Percentiles rank a stretch among this genome's conserved stretches.
Conservation (phyloP, 2,329 filamentous ascomycete species). For the Pseudogymnoascus sp. region DNA sequence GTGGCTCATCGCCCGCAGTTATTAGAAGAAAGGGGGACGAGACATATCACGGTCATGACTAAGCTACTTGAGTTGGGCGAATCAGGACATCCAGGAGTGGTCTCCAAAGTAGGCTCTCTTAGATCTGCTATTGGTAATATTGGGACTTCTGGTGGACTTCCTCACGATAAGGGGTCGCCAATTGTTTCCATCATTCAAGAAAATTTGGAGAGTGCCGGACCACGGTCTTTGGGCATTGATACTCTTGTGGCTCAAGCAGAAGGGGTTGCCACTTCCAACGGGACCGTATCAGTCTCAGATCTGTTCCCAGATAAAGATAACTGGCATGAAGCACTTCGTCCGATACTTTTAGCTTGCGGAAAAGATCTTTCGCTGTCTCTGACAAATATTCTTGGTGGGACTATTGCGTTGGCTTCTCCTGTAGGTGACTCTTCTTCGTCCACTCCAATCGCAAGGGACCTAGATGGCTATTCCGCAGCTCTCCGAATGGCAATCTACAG, state of each 20-base stretch:
- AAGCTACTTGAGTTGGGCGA: constrained; percentile 47
- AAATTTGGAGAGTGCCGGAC: constrained; percentile 42
- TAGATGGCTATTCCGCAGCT: constrained; percentile 60
- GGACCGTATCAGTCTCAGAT: constrained; percentile 26
- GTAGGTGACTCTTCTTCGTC: constrained; percentile 15
- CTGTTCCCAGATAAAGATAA: constrained; percentile 54
- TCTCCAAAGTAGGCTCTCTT: constrained; percentile 25
- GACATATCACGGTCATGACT: constrained; percentile 42
- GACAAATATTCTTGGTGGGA: constrained; percentile 62
- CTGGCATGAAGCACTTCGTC: constrained; percentile 57
- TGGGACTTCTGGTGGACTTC: constrained; percentile 1
- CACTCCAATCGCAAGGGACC: constrained; percentile 46
- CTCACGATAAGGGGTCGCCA: constrained; percentile 28
- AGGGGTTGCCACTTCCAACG: constrained; percentile 31
- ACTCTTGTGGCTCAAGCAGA: constrained; percentile 44
- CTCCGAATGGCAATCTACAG: constrained; percentile 69
- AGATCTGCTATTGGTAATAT: constrained; percentile 36
- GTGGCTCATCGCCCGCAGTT: constrained; percentile 37
- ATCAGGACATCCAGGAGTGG: constrained; percentile 31
- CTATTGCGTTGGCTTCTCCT: constrained; percentile 51
- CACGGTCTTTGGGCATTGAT: constrained; percentile 43
- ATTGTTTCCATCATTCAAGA: constrained; percentile 44
- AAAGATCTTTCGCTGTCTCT: constrained; percentile 61
- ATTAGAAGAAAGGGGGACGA: constrained; percentile 36
- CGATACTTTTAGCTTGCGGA: constrained; percentile 39